Evolutionary conservation across 2,329 filamentous ascomycete species (phyloP).

Genomic region (Trichoderma sp.): DNA sequence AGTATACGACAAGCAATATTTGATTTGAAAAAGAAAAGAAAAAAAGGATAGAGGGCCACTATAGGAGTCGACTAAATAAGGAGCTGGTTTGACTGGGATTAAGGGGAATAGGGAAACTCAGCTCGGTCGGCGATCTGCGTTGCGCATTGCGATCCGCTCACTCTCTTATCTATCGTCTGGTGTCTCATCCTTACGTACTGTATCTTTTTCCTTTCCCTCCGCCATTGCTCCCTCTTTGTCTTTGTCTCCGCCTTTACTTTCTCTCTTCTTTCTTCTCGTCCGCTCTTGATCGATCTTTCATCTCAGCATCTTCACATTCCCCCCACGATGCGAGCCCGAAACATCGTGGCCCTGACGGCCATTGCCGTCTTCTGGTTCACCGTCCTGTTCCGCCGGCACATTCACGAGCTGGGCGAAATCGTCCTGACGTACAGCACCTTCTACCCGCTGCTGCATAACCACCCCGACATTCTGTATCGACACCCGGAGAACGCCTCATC

Average conservation of each 20-base stretch:
- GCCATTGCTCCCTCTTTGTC: background rate
- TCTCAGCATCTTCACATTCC: background rate
- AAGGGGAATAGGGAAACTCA: background rate
- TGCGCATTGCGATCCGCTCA: background rate
- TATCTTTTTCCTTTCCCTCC: background rate
- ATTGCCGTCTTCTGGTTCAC: slow-evolving; percentile 14
- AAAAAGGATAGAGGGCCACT: background rate
- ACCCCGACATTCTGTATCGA: slow-evolving; percentile 18
- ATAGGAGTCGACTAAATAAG: background rate
- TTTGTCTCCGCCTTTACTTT: background rate
- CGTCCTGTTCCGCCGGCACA: slow-evolving; percentile 16
- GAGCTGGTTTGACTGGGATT: background rate
- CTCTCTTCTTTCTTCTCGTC: background rate
- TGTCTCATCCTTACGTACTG: background rate
- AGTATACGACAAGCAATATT: background rate
- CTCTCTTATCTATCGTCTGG: background rate
- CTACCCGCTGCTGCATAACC: slow-evolving; percentile 15
- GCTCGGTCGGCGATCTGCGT: background rate
- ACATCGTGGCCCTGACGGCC: slow-evolving; percentile 12
- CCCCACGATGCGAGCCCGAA: slow-evolving; percentile 16
- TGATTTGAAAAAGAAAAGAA: background rate
- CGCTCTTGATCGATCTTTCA: background rate
- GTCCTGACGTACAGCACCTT: slow-evolving; percentile 20
- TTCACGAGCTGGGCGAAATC: slow-evolving; percentile 18
- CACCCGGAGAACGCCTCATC: slow-evolving; percentile 1